These are phyloP conservation scores for Penicillium tannophilum DNA, from an alignment of 495 filamentous ascomycete species.

Conservation along the genomic window DNA sequence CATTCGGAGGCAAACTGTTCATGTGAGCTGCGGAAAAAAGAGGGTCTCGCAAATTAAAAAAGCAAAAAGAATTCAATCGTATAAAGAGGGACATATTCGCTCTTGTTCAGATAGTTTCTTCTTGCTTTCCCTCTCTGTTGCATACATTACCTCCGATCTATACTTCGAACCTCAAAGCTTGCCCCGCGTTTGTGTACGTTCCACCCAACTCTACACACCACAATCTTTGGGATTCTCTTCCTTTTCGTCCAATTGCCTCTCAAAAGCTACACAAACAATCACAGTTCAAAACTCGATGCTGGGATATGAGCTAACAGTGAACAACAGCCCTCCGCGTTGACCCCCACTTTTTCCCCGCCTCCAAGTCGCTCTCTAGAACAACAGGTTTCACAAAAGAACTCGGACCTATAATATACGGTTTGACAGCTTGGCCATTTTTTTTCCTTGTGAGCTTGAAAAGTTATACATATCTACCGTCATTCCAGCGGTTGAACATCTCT, in stretches of 20 bases:
- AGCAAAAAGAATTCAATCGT: constrained; percentile 3
- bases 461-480: not conserved
- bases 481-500: constrained; percentile 1
- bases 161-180: not conserved
- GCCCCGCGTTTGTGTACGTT: not conserved
- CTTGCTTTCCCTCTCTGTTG: not conserved
- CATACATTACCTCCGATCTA: not conserved
- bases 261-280: not conserved
- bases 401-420: constrained; percentile 1
- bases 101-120: not conserved
- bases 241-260: not conserved
- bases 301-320: not conserved
- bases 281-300: not conserved
- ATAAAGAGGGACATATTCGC: not conserved
- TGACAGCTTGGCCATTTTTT: not conserved
- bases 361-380: constrained; percentile 8
- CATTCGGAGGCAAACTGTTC: constrained; percentile 18
- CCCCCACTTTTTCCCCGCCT: constrained; percentile 23
- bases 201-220: not conserved
- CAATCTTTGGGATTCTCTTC: not conserved
- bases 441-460: not conserved
- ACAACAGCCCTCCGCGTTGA: not conserved
- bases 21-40: constrained; percentile 37
- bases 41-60: constrained; percentile 6
- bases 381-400: constrained; percentile 15